These are phyloP conservation scores for Zangia roseola DNA, from an alignment of 768 basidiomycete species.

Conservation along the genomic window DNA sequence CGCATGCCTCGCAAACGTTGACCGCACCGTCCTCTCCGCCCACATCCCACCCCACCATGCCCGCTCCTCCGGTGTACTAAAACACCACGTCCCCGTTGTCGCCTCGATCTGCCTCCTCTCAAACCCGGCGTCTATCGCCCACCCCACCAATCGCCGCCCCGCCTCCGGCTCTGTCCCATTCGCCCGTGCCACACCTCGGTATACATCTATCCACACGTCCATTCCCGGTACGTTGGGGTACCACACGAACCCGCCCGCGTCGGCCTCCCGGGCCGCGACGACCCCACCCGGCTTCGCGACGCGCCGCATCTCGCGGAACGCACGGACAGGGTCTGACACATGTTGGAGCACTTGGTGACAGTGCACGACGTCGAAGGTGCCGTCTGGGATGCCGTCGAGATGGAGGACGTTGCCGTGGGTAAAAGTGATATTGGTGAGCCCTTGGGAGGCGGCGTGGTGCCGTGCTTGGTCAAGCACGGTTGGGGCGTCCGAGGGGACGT, in stretches of 20 bases:
- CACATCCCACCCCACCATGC: constrained; percentile 39
- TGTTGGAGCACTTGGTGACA: constrained; percentile 52
- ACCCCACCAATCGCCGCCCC: constrained; percentile 37
- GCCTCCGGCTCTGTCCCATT: constrained; percentile 41
- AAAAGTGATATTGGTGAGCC: constrained; percentile 40
- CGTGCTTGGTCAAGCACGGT: constrained; percentile 37
- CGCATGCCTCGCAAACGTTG: constrained; percentile 33
- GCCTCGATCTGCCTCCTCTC: constrained; percentile 24
- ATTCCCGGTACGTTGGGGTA: constrained; percentile 36
- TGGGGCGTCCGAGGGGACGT: constrained; percentile 13
- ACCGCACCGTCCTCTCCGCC: constrained; percentile 37
- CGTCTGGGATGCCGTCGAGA: constrained; percentile 37
- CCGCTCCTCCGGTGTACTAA: constrained; percentile 34
- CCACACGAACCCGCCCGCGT: constrained; percentile 35
- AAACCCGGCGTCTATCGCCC: constrained; percentile 40
- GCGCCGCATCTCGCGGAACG: constrained; percentile 46
- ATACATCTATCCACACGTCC: constrained; percentile 23
- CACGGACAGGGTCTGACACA: constrained; percentile 39
- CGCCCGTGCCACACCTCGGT: constrained; percentile 21
- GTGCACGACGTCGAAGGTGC: constrained; percentile 48
- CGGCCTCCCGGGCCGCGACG: constrained; percentile 44
- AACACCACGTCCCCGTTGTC: constrained; percentile 38
- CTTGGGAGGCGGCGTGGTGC: constrained; percentile 24
- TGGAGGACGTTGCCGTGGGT: constrained; percentile 36
- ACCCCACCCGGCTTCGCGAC: constrained; percentile 47